Evolutionary conservation across 164 flowering plant genomes (phyloP), one percentile per base, ranked within the genome.

Genomic region (Sextonia rubra): DNA sequence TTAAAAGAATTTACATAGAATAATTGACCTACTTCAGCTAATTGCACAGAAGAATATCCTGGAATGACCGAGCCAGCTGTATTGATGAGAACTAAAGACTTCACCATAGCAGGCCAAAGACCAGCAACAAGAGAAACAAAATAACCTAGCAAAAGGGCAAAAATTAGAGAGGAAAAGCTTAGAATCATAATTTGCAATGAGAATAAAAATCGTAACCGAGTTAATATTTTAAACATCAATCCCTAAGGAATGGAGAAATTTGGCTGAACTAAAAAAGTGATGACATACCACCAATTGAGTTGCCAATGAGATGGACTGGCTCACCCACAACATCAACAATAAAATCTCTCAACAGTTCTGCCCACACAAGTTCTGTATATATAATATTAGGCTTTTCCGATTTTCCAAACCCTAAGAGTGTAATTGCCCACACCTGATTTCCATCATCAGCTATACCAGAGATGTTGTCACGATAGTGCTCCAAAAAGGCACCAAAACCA

Each of bases 401-500:
- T 80, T 78, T 89, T 63, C 97, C 98, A 81, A 91, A 93, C 37
- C 97, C 98, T 37, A 93, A 71, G 64, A 91, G 81, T 44, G 98
- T 86, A 47, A 93, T 72, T 44, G 94, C 92, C 94, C 94, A 93
- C 75, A 91, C 92, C 66, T 86, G 83, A 69, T 87, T 86, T 74
- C 92, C 89, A 68, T 76, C 80, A 62, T 76, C 82, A 71, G 93
- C 89, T 75, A 90, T 75, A 20, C 64, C 72, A 74, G 73, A 9
- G 22, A 86, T 64, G 74, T 93, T 93, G 78, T 91, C 92, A 66
- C 95, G 88, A 79, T 80, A 93, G 76, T 93, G 98, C 84, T 91
- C 97, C 80, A 84, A 75, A 79, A 87, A 91, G 47, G 97, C 97
- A 74, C 98, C 98, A 80, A 93, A 93, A 79, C 98, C 98, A 83